Evolutionary conservation across 2,329 filamentous ascomycete genomes (phyloP), one percentile per base, ranked within the genome.

Genomic region (Apiospora rasikravindrae): DNA sequence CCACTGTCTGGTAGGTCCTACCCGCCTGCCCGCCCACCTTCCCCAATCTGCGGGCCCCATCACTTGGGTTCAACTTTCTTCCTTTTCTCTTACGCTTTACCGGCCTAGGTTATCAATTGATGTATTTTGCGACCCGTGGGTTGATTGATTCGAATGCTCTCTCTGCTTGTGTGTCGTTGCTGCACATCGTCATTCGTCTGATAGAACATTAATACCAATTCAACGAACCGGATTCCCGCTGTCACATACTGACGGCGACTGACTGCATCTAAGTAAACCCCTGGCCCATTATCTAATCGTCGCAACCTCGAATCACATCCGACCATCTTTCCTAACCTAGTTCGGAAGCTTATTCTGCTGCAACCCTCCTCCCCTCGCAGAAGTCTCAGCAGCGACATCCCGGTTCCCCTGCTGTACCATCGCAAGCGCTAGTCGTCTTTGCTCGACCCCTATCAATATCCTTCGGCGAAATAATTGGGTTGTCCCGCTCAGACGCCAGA

Each of bases 361-460:
- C 4, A 64, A 64, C 57, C 29, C 57, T 64, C 19, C 19, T n/a
- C 19, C 57, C 57, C 57, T 64, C 57, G 29, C 57, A 40, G 33
- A 42, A 42, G 40, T 42, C 40, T 7, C 40, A 42, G 19, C 10
- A n/a, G 57, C 57, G 22, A 14, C 29, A 64, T 40, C 57, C 57
- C 57, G 33, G 57, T 40, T 24, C 57, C 57, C 57, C 57, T 64
- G 33, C 53, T 37, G 53, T 61, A 64, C 57, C 57, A 64, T 64
- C 57, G 22, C 29, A 40, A 40, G 57, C 57, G 33, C 57, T 64
- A 64, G 57, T 64, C 33, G 29, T 37, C 53, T 61, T 61, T 11
- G 19, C 33, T 64, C 57, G 57, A 64, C 57, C 57, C 57, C 57
- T 64, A 64, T 64, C 57, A 64, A n/a, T 64, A 40, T n/a, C 57